Evolutionary conservation across 2,329 filamentous ascomycete genomes (phyloP), one percentile per base, ranked within the genome.

Genomic region (Chrysosphaeria jannelii): DNA sequence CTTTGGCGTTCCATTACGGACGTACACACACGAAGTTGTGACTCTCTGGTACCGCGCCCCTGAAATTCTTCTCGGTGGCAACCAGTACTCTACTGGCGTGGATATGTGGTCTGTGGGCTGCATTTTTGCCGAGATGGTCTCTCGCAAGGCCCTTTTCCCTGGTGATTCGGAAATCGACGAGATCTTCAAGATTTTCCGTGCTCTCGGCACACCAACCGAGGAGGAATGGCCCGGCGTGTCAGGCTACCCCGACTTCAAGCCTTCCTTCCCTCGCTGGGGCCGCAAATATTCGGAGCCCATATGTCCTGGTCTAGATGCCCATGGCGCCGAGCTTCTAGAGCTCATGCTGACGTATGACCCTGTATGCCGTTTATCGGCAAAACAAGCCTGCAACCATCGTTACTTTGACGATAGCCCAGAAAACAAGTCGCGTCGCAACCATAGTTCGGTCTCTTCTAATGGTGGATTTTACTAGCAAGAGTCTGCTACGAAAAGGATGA

Each of bases 71-170:
- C 60, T 88, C 3, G 75, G 75, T 39, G 74, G 75, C 25, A 67
- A 75, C 29, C 75, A 85, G 42, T 88, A 88, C 48, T 79, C 71
- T 9, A 88, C 75, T n/a, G 75, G 75, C 28, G 74, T 88, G 20
- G 75, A 88, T 41, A 85, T 88, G 70, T 88, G 75, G 75, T 79
- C 71, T 12, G 65, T 76, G 19, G 75, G 75, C 29, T 79, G 74
- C 43, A 88, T 88, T 44, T 85, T 88, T 40, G 75, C 75, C 11
- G 75, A 88, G 45, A 88, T 88, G 75, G 79, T 72, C 46, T 88
- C 75, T 4, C 64, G 72, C 39, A 85, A 81, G 46, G 74, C 75
- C 13, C 51, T 88, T 20, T 88, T 88, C 52, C 75, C 76, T 6
- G 75, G 75, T 29, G 75, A 88, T 41, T 79, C 71, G 5, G 75